Base-by-base conservation (phyloP, 495 filamentous ascomycete genomes). In the Penicillium parvum region DNA sequence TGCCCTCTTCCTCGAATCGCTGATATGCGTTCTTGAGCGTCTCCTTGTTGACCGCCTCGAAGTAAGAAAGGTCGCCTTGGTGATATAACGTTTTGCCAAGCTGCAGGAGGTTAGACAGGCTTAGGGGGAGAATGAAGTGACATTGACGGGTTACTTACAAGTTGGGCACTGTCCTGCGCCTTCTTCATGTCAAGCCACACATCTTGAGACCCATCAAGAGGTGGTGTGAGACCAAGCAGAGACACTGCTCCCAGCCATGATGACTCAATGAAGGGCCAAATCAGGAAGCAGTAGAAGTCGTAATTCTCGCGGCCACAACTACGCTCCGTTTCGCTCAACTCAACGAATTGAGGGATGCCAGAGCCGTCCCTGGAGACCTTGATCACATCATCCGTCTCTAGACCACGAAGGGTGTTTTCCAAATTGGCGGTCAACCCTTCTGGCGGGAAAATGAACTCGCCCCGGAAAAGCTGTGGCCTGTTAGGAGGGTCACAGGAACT, bases 31-130 rank as follows among this genome's bases (percentile, higher is more conserved):
- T 98, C 49, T 90, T 94, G 37, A 98, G 79, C 1, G 89, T 90
- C 60, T 97, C 90, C 43, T 95, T 96, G 71, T 97, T 98, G 49
- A 98, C 92, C 5, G 92, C 89, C 66, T 98, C 92, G 51, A 96
- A 96, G 61, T 98, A 97, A 16, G 82, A 87, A 18, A 98, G 78
- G 55, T 96, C 90, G 22, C 92, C 92, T 74, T 98, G 92, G 61
- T 97, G 90, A 58, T 96, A 98, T 6, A 98, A 71, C 0, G 92
- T 96, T 73, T 98, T 98, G 14, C 92, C 92, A 12, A 96, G 79
- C 85, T 90, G 37, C 8, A 20, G 39, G 22, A 16, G 2, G 49
- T 73, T 37, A 66, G 61, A 3, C 32, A 8, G 22, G 15, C n/a
- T 12, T 16, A 15, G 9, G 11, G 11, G 37, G 10, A 7, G 5